Evolutionary conservation across 768 basidiomycete species (phyloP), one percentile per base, ranked within the genome.

Genomic region (Boletus barrowsii): DNA sequence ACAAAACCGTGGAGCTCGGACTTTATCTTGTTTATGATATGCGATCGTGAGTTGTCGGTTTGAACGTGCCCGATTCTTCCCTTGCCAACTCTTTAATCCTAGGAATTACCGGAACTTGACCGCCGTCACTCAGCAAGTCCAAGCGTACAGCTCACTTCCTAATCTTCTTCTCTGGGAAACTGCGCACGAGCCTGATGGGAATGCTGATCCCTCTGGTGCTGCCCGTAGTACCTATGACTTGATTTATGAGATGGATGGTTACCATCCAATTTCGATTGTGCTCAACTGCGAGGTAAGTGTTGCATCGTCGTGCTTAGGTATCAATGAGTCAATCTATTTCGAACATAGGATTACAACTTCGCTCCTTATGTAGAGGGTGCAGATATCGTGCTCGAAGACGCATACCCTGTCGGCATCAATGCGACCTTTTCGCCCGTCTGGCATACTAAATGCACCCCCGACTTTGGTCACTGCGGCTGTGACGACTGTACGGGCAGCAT

Each of bases 1-100:
- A 62, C 15, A 57, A 3, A 36, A 49, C 67, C 5, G 4, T 40
- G 10, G 58, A 58, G 18, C 53, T 62, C 5, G 66, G 66, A 33
- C 57, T 83, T 4, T 91, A 86, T 62, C 68, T 92, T 32, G 83
- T 91, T 77, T 91, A 88, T 60, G 88, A 92, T 62, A 87, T 93
- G 88, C 79, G 88, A 61, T 69, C 67, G 80, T 81, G 29, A 42
- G 73, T 49, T 7, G 20, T 32, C 11, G 1, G 9, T 17, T 47
- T 20, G 22, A 37, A 4, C 30, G 22, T 10, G 4, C 14, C 33
- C 33, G 33, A 7, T 29, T 10, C 18, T 13, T 26, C 18, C 6
- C 48, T 58, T 2, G 45, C 24, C 11, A 15, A 17, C 24, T 3
- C 9, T 24, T 20, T 40, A 8, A 33, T 18, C 35, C 5, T 53